Base-by-base conservation (phyloP, 1,284 basidiomycete genomes). In the Naganishia albida region DNA sequence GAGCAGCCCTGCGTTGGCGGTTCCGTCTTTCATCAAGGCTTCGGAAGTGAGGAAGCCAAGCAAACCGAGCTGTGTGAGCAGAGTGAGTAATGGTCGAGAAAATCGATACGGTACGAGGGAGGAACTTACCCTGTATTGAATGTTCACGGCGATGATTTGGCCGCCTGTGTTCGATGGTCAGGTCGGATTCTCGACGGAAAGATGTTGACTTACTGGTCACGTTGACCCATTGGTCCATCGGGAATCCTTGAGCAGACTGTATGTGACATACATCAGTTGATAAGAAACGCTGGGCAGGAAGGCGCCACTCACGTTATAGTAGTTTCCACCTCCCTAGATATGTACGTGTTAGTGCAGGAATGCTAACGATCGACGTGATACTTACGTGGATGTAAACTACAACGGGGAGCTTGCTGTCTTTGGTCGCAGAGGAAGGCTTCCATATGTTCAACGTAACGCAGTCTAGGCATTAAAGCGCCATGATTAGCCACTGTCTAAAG, bases 1-100 rank as follows among this genome's bases (percentile, higher is more conserved):
- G 25, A 63, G 83, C 68, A 84, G 73, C 3, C 84, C 84, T 3
- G 62, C 59, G 54, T 69, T 70, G 7, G 62, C 69, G 46, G 60
- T 63, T 20, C 68, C 68, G 25, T 68, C 60, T 18, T 49, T 59
- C 54, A 63, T 59, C 15, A 66, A 43, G 7, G 63, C 34, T 18
- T 64, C 50, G 1, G 67, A 68, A 20, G 67, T 64, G 13, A 68
- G 49, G 52, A 62, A 68, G 18, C 51, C 64, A 25, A 55, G 62
- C 15, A 51, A 40, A 10, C 52, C 66, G 28, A 40, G 53, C 62
- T 64, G 2, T 25, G 15, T 1, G 23, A 20, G n/a, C 10, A 8
- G 18, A 39, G 34, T 23, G 2, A 23, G 30, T 7, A 6, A 28
- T 15, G 1, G 48, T 30, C 23, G n/a, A n/a, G n/a, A n/a, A n/a